These are phyloP conservation scores for Solanum okadae DNA, from an alignment of 257 asterid species.

Conservation along the genomic window DNA sequence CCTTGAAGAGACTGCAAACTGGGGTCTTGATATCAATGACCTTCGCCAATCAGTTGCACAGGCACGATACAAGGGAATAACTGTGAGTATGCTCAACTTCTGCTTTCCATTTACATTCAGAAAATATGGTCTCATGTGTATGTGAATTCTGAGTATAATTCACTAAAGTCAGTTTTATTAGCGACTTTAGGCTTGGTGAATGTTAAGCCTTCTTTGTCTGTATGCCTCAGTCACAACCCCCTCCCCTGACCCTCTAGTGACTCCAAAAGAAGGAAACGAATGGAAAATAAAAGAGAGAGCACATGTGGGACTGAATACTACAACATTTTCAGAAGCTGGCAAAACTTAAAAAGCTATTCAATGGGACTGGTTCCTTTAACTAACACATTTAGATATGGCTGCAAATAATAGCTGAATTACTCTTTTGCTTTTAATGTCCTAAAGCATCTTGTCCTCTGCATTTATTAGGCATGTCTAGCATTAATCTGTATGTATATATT, in stretches of 20 bases:
- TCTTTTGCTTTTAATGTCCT: neutral
- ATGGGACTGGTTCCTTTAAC: neutral
- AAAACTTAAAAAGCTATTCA: neutral
- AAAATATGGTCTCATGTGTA: neutral
- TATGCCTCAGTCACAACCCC: neutral
- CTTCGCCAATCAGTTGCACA: slow-evolving; percentile 74
- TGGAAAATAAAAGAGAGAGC: neutral
- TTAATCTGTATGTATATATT: neutral
- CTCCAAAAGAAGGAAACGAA: neutral
- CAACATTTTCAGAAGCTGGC: neutral
- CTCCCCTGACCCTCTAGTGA: neutral
- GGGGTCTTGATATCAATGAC: slow-evolving; percentile 87
- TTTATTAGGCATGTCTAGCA: neutral
- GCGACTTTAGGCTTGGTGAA: neutral
- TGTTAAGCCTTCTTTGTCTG: neutral
- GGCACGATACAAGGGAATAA: slow-evolving; percentile 85
- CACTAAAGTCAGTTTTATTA: neutral
- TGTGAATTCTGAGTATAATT: neutral
- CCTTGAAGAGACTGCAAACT: slow-evolving; percentile 95
- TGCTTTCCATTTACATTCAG: neutral
- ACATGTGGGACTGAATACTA: neutral
- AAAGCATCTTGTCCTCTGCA: neutral
- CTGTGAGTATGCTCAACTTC: slow-evolving; percentile 36
- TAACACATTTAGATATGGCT: neutral
- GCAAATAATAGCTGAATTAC: neutral